Evolutionary conservation across 345 rosid genomes (phyloP).

Genomic region (Pugionium dolabratum): DNA sequence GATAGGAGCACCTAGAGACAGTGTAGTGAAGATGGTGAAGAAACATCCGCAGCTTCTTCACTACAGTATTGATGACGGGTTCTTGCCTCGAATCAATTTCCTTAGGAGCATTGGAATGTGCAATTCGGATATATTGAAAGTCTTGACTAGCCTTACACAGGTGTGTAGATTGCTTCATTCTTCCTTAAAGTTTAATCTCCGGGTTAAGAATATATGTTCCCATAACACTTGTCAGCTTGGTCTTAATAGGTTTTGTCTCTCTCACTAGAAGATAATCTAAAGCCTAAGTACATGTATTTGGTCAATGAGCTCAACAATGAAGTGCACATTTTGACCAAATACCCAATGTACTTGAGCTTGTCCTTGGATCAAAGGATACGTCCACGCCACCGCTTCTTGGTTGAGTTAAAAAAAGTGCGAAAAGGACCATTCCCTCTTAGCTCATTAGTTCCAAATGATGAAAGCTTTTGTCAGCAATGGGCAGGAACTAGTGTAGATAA

Average conservation of each 20-base stretch:
- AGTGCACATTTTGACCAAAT: conserved; percentile 76
- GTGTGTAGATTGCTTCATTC: conserved; percentile 45
- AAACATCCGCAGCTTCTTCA: conserved; percentile 96
- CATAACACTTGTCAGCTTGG: conserved; percentile 6
- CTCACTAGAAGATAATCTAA: conserved; percentile 87
- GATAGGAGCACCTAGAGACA: conserved; percentile 88
- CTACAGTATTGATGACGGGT: conserved; percentile 89
- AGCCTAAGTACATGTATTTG: conserved; percentile 90
- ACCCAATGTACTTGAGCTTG: conserved; percentile 86
- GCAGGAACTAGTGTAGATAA: conserved; percentile 81
- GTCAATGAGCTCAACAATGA: conserved; percentile 78
- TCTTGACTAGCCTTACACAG: conserved; percentile 95
- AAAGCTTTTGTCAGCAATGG: conserved; percentile 82
- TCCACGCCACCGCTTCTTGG: conserved; percentile 88
- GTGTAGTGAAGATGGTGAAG: conserved; percentile 86
- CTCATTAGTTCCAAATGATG: conserved; percentile 82
- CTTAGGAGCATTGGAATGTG: conserved; percentile 87
- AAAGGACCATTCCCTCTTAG: conserved; percentile 95
- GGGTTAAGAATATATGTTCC: neutral
- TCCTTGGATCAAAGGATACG: conserved; percentile 93
- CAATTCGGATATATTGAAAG: conserved; percentile 82
- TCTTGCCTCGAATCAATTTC: conserved; percentile 89
- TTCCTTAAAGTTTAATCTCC: conserved; percentile 1
- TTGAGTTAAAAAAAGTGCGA: conserved; percentile 84
- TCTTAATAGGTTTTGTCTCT: conserved; percentile 76